Evolutionary conservation across 1,284 basidiomycete species (phyloP).

Genomic region (Lentinula novae-zelandiae): DNA sequence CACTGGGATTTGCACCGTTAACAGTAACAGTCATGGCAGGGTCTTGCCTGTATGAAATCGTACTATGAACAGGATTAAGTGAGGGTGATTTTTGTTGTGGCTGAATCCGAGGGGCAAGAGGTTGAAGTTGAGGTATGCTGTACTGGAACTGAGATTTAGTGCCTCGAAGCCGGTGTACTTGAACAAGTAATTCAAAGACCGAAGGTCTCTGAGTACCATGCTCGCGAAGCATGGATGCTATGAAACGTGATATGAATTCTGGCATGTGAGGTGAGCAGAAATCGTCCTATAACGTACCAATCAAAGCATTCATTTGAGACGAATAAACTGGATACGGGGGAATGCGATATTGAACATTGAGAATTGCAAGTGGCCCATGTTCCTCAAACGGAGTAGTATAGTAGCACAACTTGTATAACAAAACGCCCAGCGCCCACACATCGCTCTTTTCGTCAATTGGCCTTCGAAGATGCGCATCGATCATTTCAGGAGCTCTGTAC

Average conservation of each 20-base stretch:
- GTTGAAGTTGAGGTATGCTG: constrained; percentile 44
- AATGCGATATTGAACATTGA: constrained; percentile 95
- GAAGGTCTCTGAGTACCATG: constrained; percentile 79
- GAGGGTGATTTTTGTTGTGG: constrained; percentile 26
- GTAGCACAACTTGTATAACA: constrained; percentile 94
- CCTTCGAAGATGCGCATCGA: constrained; percentile 82
- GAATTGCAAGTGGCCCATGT: constrained; percentile 92
- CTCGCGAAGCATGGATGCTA: constrained; percentile 86
- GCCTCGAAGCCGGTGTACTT: constrained; percentile 79
- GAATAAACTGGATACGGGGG: constrained; percentile 95
- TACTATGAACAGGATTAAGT: constrained; percentile 35
- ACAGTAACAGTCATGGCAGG: constrained; percentile 15
- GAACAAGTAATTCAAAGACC: constrained; percentile 75
- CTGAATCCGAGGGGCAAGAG: constrained; percentile 38
- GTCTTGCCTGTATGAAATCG: constrained; percentile 34
- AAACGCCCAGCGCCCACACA: constrained; percentile 93
- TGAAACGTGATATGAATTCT: not conserved
- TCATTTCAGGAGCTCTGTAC: constrained; percentile 98
- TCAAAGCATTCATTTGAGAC: constrained; percentile 78
- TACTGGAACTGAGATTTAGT: constrained; percentile 80
- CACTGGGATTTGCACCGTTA: constrained; percentile 8
- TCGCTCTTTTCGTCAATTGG: constrained; percentile 94
- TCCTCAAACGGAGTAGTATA: constrained; percentile 99
- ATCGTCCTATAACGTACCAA: constrained; percentile 55
- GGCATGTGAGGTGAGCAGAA: not conserved